Evolutionary conservation across 2,329 filamentous ascomycete genomes (phyloP).

Genomic region (Verticillium tricorpus): DNA sequence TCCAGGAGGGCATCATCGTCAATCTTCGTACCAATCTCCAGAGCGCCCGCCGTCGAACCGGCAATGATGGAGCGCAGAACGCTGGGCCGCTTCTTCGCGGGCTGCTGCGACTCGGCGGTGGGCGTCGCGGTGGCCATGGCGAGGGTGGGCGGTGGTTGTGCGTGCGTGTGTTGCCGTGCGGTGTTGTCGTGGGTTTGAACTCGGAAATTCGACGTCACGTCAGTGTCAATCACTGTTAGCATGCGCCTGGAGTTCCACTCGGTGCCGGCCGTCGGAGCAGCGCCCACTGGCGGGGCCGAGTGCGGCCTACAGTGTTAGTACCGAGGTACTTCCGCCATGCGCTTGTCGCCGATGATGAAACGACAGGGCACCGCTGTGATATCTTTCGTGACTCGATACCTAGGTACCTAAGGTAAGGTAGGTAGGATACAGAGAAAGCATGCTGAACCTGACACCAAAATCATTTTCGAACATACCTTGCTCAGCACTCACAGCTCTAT

Average conservation of each 20-base stretch:
- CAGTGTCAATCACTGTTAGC: background rate
- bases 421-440: too few relatives aligned
- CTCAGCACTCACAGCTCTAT: too few relatives aligned
- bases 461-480: too few relatives aligned
- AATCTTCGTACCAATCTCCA: slow-evolving; percentile 72
- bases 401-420: too few relatives aligned
- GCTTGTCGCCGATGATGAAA: background rate
- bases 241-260: background rate
- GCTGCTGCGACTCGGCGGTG: slow-evolving; percentile 16
- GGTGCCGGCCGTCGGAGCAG: slow-evolving; percentile 1
- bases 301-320: background rate
- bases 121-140: slow-evolving; percentile 15
- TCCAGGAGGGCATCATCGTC: background rate
- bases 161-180: background rate
- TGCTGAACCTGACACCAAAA: too few relatives aligned
- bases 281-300: background rate
- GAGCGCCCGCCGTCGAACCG: slow-evolving; percentile 86
- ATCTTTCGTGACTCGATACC: background rate
- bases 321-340: background rate
- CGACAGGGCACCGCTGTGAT: background rate
- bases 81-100: slow-evolving; percentile 58
- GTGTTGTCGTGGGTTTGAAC: background rate
- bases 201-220: background rate
- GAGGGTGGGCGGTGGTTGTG: slow-evolving; percentile 6
- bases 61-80: slow-evolving; percentile 85